These are phyloP conservation scores for Trichoderma hamatum DNA, from an alignment of 2,329 filamentous ascomycete species.

Conservation along the genomic window DNA sequence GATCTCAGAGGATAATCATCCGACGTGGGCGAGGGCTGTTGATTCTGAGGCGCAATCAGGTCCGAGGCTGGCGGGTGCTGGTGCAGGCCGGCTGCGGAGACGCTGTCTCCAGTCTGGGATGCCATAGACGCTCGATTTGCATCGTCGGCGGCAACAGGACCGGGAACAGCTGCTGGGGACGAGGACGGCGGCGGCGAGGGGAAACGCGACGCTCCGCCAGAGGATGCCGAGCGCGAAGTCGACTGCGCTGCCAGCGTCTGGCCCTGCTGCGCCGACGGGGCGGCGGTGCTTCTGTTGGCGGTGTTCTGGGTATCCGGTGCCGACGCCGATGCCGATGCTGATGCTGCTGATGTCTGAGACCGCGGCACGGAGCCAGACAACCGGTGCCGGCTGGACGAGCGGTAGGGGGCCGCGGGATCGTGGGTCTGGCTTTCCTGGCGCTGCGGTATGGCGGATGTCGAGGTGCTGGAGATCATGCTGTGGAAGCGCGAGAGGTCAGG, in stretches of 20 bases:
- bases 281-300: slow-evolving; percentile 24
- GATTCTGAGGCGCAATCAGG: slow-evolving; percentile 31
- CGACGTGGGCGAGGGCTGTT: slow-evolving; percentile 43
- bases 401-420: slow-evolving; percentile 25
- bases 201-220: slow-evolving; percentile 51
- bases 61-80: slow-evolving; percentile 17
- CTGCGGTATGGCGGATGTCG: slow-evolving; percentile 34
- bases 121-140: slow-evolving; percentile 53
- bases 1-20: slow-evolving; percentile 44
- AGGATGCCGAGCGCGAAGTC: slow-evolving; percentile 32
- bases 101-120: slow-evolving; percentile 41
- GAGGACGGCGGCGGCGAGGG: slow-evolving; percentile 60
- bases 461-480: slow-evolving; percentile 65
- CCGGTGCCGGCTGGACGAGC: slow-evolving; percentile 25
- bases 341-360: slow-evolving; percentile 26
- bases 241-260: slow-evolving; percentile 13
- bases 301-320: neutral
- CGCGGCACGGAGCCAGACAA: slow-evolving; percentile 26
- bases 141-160: slow-evolving; percentile 46
- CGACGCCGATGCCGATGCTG: neutral
- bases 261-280: slow-evolving; percentile 27
- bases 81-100: slow-evolving; percentile 34
- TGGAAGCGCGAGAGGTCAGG: slow-evolving; percentile 72
- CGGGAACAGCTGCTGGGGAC: slow-evolving; percentile 48
- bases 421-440: slow-evolving; percentile 45